Conservation (phyloP, 164 flowering plant genomes). For the Vitis rotundifolia region DNA sequence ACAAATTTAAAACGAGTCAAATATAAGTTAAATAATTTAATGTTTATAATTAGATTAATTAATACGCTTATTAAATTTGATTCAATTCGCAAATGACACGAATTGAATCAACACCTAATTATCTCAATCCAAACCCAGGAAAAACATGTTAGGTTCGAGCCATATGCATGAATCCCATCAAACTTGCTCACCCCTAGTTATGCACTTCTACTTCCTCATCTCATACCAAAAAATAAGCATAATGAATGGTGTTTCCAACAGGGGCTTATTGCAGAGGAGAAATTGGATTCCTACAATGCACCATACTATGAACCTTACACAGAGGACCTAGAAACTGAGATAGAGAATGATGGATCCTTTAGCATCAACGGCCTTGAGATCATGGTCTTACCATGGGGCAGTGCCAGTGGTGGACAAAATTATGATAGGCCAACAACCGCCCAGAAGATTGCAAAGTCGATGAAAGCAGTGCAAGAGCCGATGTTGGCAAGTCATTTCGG, state of each 20-base stretch:
- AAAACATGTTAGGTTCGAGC: no score
- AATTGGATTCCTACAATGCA: conserved; percentile 19
- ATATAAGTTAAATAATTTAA: no score
- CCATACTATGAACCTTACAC: conserved; percentile 19
- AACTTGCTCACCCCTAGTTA: no score
- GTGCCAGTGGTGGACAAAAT: conserved; percentile 3
- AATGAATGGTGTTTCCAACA: not conserved
- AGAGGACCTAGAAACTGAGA: conserved; percentile 15
- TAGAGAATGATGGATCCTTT: conserved; percentile 21
- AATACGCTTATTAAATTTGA: no score
- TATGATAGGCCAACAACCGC: conserved; percentile 2
- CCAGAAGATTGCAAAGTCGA: conserved; percentile 4
- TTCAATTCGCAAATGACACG: no score
- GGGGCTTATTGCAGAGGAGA: conserved; percentile 14
- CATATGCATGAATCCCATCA: no score
- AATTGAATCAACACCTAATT: no score
- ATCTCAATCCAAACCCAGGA: no score
- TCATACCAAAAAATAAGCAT: no score
- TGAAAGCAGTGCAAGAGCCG: conserved; percentile 20
- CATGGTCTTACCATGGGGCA: conserved; percentile 1
- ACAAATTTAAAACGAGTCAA: no score
- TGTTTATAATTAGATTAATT: no score
- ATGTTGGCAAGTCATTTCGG: conserved; percentile 23
- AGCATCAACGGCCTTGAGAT: conserved; percentile 9
- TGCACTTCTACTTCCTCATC: no score